Base-by-base conservation (phyloP, 805 yeast genomes). In the Kuraishia molischiana region DNA sequence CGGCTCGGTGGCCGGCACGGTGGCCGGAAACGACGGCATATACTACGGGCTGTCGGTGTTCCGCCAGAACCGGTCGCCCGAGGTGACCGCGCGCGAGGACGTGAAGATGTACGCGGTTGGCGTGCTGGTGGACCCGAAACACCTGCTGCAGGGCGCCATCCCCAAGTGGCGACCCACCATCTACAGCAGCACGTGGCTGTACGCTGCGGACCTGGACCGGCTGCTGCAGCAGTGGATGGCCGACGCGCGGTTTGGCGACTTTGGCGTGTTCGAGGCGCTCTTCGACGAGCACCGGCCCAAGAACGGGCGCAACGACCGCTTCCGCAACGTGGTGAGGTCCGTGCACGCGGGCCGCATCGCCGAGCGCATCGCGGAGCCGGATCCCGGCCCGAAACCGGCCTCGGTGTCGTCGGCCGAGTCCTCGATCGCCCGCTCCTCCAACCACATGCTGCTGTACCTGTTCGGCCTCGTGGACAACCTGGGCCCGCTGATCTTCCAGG, bases 101-200 rank as follows among this genome's bases (percentile, higher is more conserved):
- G 74, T 79, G 20, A 66, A 66, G 44, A 72, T 82, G 77, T 81
- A 66, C 48, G 74, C 87, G 2, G 51, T 82, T 8, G 89, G 87
- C 0, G 56, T 80, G 1, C 54, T 80, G 17, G 61, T 74, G 14
- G 77, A 75, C 41, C 72, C 71, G 8, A 48, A 31, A 9, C 54
- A 49, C 36, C 22, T 50, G 35, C 40, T 38, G 24, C 37, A 40
- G 19, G 32, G 43, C 20, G 32, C 35, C 20, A 32, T 36, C 34
- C 36, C 35, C 38, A 42, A 39, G 5, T 71, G 77, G 72, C 59
- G 50, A 45, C 71, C 62, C 19, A 62, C 59, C 48, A 55, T 51
- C 38, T 66, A 51, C 44, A 56, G 69, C 2, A 48, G 62, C 19
- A 67, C 70, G 11, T 61, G 73, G 64, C 72, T 66, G 34, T 65